A percentile compares a stretch with the other conserved stretches of the same genome.
Evolutionary conservation across 257 asterid species (phyloP).

Genomic region (Sherardia arvensis): DNA sequence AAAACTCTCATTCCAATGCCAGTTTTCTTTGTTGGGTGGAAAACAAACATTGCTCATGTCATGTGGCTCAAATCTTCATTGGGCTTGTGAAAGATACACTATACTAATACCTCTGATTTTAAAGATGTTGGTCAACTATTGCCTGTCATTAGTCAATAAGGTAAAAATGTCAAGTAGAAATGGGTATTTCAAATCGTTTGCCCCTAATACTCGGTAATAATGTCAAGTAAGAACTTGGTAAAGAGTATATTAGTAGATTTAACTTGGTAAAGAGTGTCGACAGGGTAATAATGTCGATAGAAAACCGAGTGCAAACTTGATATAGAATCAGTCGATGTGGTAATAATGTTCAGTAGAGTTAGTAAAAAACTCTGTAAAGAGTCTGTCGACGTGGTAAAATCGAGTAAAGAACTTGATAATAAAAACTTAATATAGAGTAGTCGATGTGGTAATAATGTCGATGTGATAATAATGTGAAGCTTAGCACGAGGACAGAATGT

Average conservation of each 20-base stretch:
- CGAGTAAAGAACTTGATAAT: too few relatives aligned
- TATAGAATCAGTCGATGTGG: neutral
- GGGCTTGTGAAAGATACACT: slow-evolving; percentile 18
- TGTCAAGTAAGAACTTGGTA: too few relatives aligned
- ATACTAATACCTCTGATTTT: neutral
- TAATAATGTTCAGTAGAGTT: too few relatives aligned
- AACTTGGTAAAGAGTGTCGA: too few relatives aligned
- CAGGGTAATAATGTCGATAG: too few relatives aligned
- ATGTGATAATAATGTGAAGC: neutral
- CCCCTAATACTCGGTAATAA: too few relatives aligned
- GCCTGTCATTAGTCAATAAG: too few relatives aligned
- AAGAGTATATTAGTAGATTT: too few relatives aligned
- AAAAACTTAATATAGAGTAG: neutral
- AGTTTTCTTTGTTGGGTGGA: slow-evolving; percentile 12
- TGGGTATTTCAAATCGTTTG: too few relatives aligned
- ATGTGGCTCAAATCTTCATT: slow-evolving; percentile 33
- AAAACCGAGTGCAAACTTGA: too few relatives aligned
- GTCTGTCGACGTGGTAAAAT: neutral
- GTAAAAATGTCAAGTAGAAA: too few relatives aligned
- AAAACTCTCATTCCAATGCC: slow-evolving; percentile 51
- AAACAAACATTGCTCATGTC: slow-evolving; percentile 12
- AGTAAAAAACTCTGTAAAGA: neutral
- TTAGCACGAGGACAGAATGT: slow-evolving; percentile 32
- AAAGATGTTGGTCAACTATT: neutral
- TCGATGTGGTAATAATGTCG: neutral